Evolutionary conservation across 345 rosid genomes (phyloP).

Genomic region (Carallia brachiata): DNA sequence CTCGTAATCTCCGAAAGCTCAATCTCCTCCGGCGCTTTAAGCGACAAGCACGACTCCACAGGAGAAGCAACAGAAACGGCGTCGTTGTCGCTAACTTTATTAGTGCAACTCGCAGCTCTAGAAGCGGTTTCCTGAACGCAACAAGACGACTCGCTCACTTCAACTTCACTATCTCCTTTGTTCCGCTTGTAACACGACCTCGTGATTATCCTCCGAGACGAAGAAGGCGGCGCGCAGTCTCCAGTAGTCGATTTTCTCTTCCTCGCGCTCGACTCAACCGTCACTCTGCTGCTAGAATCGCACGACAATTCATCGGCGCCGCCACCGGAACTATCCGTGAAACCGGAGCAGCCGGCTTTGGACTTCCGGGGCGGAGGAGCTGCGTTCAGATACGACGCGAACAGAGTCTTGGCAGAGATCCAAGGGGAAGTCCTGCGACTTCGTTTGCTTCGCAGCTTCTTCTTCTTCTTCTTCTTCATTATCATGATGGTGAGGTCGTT

Average conservation of each 20-base stretch:
- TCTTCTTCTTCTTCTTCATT: not conserved
- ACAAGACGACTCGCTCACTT: slow-evolving; percentile 59
- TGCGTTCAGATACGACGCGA: not conserved
- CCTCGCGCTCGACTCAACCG: slow-evolving; percentile 21
- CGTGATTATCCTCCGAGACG: slow-evolving; percentile 43
- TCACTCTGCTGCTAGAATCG: slow-evolving; percentile 43
- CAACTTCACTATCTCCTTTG: slow-evolving; percentile 30
- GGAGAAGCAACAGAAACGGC: slow-evolving; percentile 44
- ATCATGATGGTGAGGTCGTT: not conserved
- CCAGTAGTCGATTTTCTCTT: slow-evolving; percentile 40
- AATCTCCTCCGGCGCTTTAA: slow-evolving; percentile 18
- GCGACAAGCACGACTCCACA: slow-evolving; percentile 39
- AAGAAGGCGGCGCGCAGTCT: not conserved
- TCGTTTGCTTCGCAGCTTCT: slow-evolving; percentile 25
- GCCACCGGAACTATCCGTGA: too few species aligned
- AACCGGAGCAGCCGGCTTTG: not conserved
- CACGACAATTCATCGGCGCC: slow-evolving; percentile 43
- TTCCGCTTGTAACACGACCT: slow-evolving; percentile 41
- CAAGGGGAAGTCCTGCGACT: slow-evolving; percentile 13
- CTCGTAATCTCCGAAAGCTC: slow-evolving; percentile 38
- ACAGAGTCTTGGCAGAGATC: slow-evolving; percentile 16
- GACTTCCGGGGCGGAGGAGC: not conserved
- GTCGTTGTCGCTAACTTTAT: slow-evolving; percentile 17
- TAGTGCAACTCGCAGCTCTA: slow-evolving; percentile 9
- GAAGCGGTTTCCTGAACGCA: slow-evolving; percentile 41